phyloP scores from a whole-genome alignment of 2,329 filamentous ascomycete species.

The Trichoderma sp. region DNA sequence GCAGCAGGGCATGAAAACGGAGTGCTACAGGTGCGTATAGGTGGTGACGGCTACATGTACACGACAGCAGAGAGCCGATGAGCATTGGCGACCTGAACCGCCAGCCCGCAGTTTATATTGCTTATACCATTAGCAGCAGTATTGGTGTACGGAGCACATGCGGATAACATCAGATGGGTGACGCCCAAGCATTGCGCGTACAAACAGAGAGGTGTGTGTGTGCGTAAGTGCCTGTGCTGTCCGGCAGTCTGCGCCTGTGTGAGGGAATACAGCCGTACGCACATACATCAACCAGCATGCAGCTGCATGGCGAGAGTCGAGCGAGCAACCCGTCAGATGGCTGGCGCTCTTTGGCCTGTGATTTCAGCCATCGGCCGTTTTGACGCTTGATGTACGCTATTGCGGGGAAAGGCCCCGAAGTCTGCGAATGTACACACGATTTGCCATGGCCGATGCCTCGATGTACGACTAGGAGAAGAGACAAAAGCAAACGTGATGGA shows the following conservation, averaged over 20 bases:
- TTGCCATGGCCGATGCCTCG: not conserved
- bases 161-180: conserved; percentile 14
- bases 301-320: conserved; percentile 19
- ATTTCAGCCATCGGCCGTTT: conserved; percentile 14
- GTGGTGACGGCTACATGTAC: not conserved
- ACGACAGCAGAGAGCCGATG: not conserved
- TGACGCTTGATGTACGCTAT: not conserved
- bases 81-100: not conserved
- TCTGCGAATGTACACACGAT: not conserved
- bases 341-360: conserved; percentile 4
- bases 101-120: not conserved
- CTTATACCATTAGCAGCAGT: not conserved
- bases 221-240: not conserved
- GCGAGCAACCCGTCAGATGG: conserved; percentile 25
- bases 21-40: not conserved
- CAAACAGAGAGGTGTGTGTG: not conserved
- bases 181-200: not conserved
- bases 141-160: conserved; percentile 25
- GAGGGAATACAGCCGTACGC: conserved; percentile 6
- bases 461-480: not conserved
- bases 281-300: conserved; percentile 6
- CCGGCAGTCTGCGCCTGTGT: not conserved
- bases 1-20: not conserved
- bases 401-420: not conserved
- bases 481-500: not conserved